Evolutionary conservation across 176 grass and related monocot genomes (phyloP).

Genomic region (Lolium perenne): DNA sequence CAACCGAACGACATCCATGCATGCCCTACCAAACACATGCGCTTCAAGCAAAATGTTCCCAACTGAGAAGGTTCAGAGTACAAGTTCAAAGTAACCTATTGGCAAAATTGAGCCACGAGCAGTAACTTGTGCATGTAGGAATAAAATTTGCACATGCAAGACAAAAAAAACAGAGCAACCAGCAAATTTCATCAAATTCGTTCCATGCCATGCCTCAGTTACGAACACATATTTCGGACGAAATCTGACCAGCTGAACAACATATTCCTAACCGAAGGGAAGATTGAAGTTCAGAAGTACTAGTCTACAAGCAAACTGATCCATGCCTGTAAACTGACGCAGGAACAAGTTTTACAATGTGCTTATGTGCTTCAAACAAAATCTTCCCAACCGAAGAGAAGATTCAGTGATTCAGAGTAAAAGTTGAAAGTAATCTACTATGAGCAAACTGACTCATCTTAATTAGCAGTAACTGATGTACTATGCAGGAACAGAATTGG

Average conservation of each 20-base stretch:
- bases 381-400: not conserved
- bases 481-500: not conserved
- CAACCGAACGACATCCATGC: not conserved
- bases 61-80: not conserved
- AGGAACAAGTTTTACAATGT: not conserved
- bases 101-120: too few species aligned
- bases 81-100: not conserved
- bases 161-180: too few species aligned
- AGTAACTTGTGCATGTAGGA: too few species aligned
- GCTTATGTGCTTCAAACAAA: not conserved
- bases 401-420: not conserved
- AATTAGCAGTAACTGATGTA: not conserved
- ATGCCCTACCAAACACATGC: not conserved
- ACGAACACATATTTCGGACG: too few species aligned
- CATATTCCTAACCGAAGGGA: too few species aligned
- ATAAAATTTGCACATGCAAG: too few species aligned
- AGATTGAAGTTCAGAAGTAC: too few species aligned
- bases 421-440: not conserved
- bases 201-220: too few species aligned
- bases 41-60: not conserved
- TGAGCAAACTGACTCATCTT: not conserved
- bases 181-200: too few species aligned
- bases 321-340: not conserved
- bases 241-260: too few species aligned
- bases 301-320: too few species aligned